A percentile compares a stretch with the other conserved stretches of the same genome.
Evolutionary conservation across 768 basidiomycete genomes (phyloP).

Genomic region (Hypholoma sublateritium): DNA sequence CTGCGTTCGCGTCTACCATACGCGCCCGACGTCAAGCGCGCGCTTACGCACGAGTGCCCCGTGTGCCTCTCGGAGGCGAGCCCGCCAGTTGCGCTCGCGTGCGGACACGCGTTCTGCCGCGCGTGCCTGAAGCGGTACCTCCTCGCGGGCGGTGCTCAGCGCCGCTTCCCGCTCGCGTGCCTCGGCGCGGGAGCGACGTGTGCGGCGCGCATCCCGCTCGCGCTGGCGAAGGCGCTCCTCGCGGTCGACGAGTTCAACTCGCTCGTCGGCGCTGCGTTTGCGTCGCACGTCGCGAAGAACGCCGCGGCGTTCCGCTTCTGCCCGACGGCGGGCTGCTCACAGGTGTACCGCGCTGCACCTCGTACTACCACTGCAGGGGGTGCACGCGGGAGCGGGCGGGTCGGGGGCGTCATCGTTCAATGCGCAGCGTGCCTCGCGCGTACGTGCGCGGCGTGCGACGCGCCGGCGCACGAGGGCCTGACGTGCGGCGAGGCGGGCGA

Average conservation of each 20-base stretch:
- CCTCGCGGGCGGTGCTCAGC: conserved; percentile 52
- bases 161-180: conserved; percentile 70
- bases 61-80: conserved; percentile 65
- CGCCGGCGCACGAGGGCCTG: conserved; percentile 61
- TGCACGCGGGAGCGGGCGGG: neutral
- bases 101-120: conserved; percentile 71
- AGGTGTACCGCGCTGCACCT: conserved; percentile 63
- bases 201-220: conserved; percentile 51
- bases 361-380: neutral
- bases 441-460: conserved; percentile 66
- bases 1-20: neutral
- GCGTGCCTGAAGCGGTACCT: conserved; percentile 62
- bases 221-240: conserved; percentile 49
- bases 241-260: conserved; percentile 51
- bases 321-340: conserved; percentile 76
- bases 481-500: conserved; percentile 61
- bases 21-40: neutral
- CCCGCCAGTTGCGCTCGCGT: conserved; percentile 52
- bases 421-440: conserved; percentile 70
- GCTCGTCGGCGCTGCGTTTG: conserved; percentile 58
- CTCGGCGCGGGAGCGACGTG: conserved; percentile 67
- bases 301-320: conserved; percentile 70
- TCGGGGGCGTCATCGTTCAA: conserved; percentile 49
- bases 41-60: conserved; percentile 45
- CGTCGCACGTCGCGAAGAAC: conserved; percentile 57